Evolutionary conservation across 2,329 filamentous ascomycete genomes (phyloP), one percentile per base, ranked within the genome.

Genomic region (Fusarium tupiense): DNA sequence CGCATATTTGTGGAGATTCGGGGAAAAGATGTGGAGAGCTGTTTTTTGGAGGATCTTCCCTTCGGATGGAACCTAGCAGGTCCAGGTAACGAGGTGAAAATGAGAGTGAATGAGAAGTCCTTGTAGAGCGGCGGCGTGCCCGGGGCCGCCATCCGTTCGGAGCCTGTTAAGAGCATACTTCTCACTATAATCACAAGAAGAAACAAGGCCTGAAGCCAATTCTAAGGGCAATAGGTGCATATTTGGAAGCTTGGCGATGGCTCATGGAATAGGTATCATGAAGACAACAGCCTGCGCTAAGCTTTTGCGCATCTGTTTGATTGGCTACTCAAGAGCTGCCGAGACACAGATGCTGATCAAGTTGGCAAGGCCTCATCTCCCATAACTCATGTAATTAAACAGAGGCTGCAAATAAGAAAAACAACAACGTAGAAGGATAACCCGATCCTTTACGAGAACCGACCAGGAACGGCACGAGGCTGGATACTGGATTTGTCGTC

Each of bases 301-400:
- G 53, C 37, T 57, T 68, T 72, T 72, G 47, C 43, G 57, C 29
- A 58, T 49, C 24, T 50, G 43, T 44, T 29, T 62, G 57, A 73
- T 73, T 74, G 67, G 67, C 17, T 20, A 22, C 57, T 57, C 22
- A 37, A 64, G 20, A 37, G 40, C 43, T 59, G 58, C 40, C 49
- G 31, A 72, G 54, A 69, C 64, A 69, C 37, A 46, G 60, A 58
- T 61, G 46, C 46, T 59, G 56, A 72, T 71, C 61, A 58, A 61
- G 52, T 46, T 43, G 65, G 54, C 37, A 54, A 33, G 50, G 41
- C 38, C 62, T 60, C 63, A 67, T 74, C 54, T 68, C 62, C 67
- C 46, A 57, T 47, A 38, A 56, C 40, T 47, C 71, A 64, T 60
- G 68, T 62, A 72, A 72, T 69, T 50, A 74, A 62, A 72, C 44